phyloP scores from a whole-genome alignment of 1,284 basidiomycete genomes.

The Cryptococcus sp. region DNA sequence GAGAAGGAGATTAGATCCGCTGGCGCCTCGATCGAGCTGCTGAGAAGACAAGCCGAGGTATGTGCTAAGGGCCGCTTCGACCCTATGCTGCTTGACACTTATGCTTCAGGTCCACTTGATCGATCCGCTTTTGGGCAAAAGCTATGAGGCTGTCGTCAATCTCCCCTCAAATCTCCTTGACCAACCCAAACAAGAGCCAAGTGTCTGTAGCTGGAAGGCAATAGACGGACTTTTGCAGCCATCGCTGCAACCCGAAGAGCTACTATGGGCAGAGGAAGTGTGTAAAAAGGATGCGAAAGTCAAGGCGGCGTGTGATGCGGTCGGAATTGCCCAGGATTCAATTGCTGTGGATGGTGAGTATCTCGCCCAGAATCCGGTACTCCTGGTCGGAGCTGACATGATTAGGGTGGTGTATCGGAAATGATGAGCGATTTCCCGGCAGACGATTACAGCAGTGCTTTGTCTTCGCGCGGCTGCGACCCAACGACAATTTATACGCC shows the following conservation, averaged over 20 bases:
- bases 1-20: conserved; percentile 29
- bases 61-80: conserved; percentile 11
- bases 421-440: conserved; percentile 49
- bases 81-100: background rate
- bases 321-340: conserved; percentile 45
- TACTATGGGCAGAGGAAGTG: conserved; percentile 49
- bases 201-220: conserved; percentile 36
- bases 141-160: conserved; percentile 44
- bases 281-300: conserved; percentile 46
- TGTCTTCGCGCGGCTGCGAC: conserved; percentile 46
- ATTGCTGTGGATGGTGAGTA: conserved; percentile 45
- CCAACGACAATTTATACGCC: conserved; percentile 48
- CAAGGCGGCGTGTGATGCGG: conserved; percentile 44
- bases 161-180: conserved; percentile 41
- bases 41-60: conserved; percentile 40
- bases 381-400: conserved; percentile 2
- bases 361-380: too few species aligned
- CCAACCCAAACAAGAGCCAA: conserved; percentile 17
- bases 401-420: conserved; percentile 50
- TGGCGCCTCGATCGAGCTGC: conserved; percentile 6
- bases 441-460: conserved; percentile 48
- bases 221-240: conserved; percentile 49
- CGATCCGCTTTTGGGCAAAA: conserved; percentile 42
- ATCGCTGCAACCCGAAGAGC: conserved; percentile 50
- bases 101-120: conserved; percentile 42